These are phyloP conservation scores for Fusarium lyarnte DNA, from an alignment of 2,329 filamentous ascomycete species.

Conservation along the genomic window DNA sequence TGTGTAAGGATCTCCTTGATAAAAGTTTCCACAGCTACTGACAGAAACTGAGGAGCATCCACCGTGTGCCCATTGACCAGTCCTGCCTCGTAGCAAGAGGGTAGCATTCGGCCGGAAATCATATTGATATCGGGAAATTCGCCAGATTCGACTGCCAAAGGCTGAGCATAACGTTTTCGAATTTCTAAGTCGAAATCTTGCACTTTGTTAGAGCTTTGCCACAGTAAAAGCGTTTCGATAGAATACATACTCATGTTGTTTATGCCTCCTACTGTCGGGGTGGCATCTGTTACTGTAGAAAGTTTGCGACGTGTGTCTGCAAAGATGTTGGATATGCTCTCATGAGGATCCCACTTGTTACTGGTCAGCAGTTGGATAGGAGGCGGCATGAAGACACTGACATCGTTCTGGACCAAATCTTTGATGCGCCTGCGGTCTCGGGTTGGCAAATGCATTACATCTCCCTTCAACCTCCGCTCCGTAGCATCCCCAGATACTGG, in stretches of 20 bases:
- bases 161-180: constrained; percentile 70
- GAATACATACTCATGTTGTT: constrained; percentile 78
- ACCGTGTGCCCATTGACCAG: constrained; percentile 66
- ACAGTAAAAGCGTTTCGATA: not conserved
- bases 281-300: constrained; percentile 65
- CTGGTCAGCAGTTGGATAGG: constrained; percentile 28
- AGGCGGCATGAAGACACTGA: constrained; percentile 50
- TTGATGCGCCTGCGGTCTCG: constrained; percentile 74
- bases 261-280: constrained; percentile 76
- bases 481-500: constrained; percentile 72
- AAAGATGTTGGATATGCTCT: constrained; percentile 63
- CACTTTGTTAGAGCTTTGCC: constrained; percentile 29
- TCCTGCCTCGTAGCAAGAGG: constrained; percentile 74
- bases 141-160: constrained; percentile 72
- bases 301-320: constrained; percentile 59
- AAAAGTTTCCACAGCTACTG: constrained; percentile 72
- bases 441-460: constrained; percentile 76
- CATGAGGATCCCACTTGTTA: constrained; percentile 63
- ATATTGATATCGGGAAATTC: constrained; percentile 74
- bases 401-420: constrained; percentile 69
- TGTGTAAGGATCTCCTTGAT: constrained; percentile 73
- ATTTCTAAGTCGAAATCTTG: constrained; percentile 74
- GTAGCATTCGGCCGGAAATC: constrained; percentile 72
- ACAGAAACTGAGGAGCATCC: constrained; percentile 72
- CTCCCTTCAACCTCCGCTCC: constrained; percentile 72